Base-by-base conservation (phyloP, 495 filamentous ascomycete genomes). In the Penicillium cinerascens region DNA sequence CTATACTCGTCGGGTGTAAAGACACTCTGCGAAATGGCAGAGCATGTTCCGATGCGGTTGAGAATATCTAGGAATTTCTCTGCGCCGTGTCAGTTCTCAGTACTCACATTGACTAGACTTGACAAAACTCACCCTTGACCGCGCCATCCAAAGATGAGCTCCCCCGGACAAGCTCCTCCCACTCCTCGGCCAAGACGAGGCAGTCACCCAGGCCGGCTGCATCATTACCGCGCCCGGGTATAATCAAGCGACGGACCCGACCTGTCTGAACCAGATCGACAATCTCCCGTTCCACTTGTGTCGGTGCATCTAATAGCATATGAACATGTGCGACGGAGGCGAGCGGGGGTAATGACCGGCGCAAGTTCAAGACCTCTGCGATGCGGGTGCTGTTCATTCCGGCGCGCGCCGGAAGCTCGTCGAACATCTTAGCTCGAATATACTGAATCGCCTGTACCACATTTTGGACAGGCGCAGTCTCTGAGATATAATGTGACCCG, bases 361-460 rank as follows among this genome's bases (percentile, higher is more conserved):
- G 80, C 59, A 83, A 81, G 54, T 87, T 87, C 42, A 92, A 74
- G 2, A 88, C 76, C 57, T 90, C 80, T 10, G 87, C 79, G 22
- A 88, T 86, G 13, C 84, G 80, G 1, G 77, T 83, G 35, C 84
- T 87, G 60, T 85, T 87, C 84, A 93, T 89, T 10, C 88, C 89
- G 1, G 82, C 73, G 6, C 75, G 74, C 18, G 80, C 72, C 6
- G 89, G 88, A 3, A 93, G 69, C 7, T 78, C 74, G 40, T 81
- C 78, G 64, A 91, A 95, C 81, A 88, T 91, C 55, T 67, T 78
- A 5, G 59, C 62, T 21, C 74, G 77, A 17, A 86, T 82, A 60
- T 87, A 81, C 33, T 71, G 60, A 21, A 92, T 78, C 8, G 86
- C 81, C 40, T 84, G 79, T 9, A 80, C 65, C 6, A 91, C 85